Percentiles rank a stretch among this genome's conserved stretches.
These are phyloP conservation scores for Trypanosoma avium DNA, from an alignment of 208 protist genomes.

Conservation along the genomic window DNA sequence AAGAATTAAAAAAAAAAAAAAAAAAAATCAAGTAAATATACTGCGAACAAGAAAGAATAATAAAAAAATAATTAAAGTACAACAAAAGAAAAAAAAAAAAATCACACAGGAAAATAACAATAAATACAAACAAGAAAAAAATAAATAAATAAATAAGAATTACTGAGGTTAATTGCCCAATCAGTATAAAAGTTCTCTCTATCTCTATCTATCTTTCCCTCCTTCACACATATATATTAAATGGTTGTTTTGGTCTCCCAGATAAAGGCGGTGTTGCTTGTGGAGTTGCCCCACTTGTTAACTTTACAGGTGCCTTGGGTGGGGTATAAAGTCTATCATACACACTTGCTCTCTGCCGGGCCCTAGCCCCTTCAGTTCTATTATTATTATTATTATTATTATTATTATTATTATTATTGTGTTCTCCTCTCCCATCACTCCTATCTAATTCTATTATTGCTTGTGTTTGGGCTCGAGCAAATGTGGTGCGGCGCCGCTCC, in stretches of 20 bases:
- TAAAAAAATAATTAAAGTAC: too few species aligned
- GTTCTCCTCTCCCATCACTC: not conserved
- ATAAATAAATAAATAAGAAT: not conserved
- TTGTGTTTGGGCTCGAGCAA: conserved; percentile 8
- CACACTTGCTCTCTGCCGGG: conserved; percentile 11
- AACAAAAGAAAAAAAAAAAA: too few species aligned
- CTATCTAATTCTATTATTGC: not conserved
- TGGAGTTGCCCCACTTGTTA: not conserved
- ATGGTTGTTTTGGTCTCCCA: conserved; percentile 18
- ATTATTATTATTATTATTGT: not conserved
- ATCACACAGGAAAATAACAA: not conserved
- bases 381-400: not conserved
- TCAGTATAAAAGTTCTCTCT: conserved; percentile 9
- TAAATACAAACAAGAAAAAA: not conserved
- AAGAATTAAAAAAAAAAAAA: not conserved
- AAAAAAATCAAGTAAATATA: not conserved
- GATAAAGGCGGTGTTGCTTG: conserved; percentile 7
- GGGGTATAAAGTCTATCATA: conserved; percentile 52
- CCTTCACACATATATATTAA: conserved; percentile 28
- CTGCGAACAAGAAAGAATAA: too few species aligned
- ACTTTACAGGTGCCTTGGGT: conserved; percentile 10
- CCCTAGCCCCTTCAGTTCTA: not conserved
- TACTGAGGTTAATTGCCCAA: not conserved
- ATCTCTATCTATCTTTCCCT: too few species aligned
- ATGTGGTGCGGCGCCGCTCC: not conserved